These are phyloP conservation scores for Colletotrichum orchidophilum DNA, from an alignment of 2,329 filamentous ascomycete species.

Conservation along the genomic window DNA sequence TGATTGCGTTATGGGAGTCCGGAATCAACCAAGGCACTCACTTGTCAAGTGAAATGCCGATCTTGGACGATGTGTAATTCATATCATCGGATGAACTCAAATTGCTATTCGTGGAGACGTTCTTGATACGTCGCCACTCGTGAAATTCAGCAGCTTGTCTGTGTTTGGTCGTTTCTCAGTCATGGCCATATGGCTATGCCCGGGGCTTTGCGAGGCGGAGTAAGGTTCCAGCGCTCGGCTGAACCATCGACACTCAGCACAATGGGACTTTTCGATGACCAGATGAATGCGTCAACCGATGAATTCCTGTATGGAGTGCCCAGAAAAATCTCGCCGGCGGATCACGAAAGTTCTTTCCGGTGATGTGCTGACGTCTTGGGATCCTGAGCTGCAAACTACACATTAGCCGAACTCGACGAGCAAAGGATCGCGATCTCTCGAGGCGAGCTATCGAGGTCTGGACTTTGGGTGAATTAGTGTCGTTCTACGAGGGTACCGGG, in stretches of 20 bases:
- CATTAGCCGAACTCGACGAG: neutral
- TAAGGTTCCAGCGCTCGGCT: neutral
- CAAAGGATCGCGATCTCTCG: neutral
- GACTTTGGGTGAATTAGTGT: neutral
- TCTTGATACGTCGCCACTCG: neutral
- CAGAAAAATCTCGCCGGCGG: neutral
- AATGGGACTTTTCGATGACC: neutral
- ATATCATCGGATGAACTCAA: slow-evolving; percentile 1
- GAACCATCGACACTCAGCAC: neutral
- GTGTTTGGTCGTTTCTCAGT: neutral
- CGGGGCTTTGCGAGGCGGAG: no score
- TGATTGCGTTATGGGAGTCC: no score
- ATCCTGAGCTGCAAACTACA: neutral
- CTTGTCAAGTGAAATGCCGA: neutral
- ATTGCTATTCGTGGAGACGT: neutral
- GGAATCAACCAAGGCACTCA: no score
- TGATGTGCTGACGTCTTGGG: neutral
- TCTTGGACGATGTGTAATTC: neutral
- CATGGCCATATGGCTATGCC: neutral
- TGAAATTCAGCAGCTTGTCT: no score
- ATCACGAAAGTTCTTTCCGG: neutral
- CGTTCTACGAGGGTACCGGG: neutral
- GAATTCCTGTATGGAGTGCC: no score
- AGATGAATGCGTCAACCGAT: no score
- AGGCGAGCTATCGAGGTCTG: neutral